Base-by-base conservation (phyloP, 1,284 basidiomycete species). In the Malassezia restricta region DNA sequence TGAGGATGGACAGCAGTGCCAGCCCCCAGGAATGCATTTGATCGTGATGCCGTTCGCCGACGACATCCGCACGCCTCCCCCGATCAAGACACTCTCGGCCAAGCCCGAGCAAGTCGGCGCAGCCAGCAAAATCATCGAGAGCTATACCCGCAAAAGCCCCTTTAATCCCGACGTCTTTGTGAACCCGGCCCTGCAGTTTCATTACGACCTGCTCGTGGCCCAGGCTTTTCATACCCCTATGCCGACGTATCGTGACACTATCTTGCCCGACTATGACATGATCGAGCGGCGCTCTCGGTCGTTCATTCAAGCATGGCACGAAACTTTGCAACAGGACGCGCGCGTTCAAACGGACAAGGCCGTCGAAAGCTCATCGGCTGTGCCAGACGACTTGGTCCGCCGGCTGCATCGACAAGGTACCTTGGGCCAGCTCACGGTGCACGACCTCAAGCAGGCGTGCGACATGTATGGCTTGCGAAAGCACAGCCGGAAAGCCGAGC, bases 1-100 rank as follows among this genome's bases (percentile, higher is more conserved):
- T 32, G 82, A 84, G 43, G 81, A 79, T 7, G 86, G 86, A 1
- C 84, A 71, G 2, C 79, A 87, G 79, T 78, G 79, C 38, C 82
- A 85, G 47, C 87, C 92, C 17, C 82, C 87, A 0, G 94, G 94
- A 1, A 87, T 98, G 72, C 87, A 96, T 75, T 77, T 96, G 47
- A 85, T 95, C 55, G 83, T 84, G 8, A 75, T 96, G 24, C 91
- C 92, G 0, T 99, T 86, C 68, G 85, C 86, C 6, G 92, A 99
- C 68, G 94, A 98, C 66, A 84, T 98, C 44, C 82, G 92, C 42
- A 78, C 80, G 8, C 39, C 31, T 8, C 54, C 40, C 7, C 32
- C 17, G 14, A 14, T 6, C 14, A 2, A 9, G 20, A 35, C 29
- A 14, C 28, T 62, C 39, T 54, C 66, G 83, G 89, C 87, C 4